Conservation (phyloP, 2,329 filamentous ascomycete genomes). For the Trichophyton benhamiae region DNA sequence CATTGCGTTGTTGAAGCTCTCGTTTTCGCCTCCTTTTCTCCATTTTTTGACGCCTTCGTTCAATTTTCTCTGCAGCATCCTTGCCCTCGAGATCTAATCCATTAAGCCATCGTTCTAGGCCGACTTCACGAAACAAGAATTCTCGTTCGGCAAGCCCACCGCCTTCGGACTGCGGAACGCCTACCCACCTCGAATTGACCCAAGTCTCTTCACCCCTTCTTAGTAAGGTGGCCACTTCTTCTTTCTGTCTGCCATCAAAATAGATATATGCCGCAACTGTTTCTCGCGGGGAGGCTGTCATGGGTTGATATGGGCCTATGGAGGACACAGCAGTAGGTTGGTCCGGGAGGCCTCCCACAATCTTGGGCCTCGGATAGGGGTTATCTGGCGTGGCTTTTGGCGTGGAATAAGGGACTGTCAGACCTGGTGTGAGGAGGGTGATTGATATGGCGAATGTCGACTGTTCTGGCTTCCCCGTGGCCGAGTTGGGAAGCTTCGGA, state of each 20-base stretch:
- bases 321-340: slow-evolving; percentile 38
- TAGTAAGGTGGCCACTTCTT: slow-evolving; percentile 89
- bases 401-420: slow-evolving; percentile 84
- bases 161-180: slow-evolving; percentile 78
- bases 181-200: slow-evolving; percentile 98
- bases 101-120: slow-evolving; percentile 90
- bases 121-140: slow-evolving; percentile 93
- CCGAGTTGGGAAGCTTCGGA: slow-evolving; percentile 58
- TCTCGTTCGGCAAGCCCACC: slow-evolving; percentile 91
- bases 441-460: slow-evolving; percentile 98
- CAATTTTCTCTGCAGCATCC: slow-evolving; percentile 71
- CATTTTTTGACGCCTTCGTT: slow-evolving; percentile 51
- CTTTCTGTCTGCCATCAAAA: slow-evolving; percentile 88
- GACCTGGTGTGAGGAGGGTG: slow-evolving; percentile 76
- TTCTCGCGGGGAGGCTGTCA: slow-evolving; percentile 88
- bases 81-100: slow-evolving; percentile 89
- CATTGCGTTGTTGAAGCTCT: slow-evolving; percentile 46
- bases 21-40: slow-evolving; percentile 78
- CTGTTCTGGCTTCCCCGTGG: slow-evolving; percentile 69
- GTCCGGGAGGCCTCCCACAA: slow-evolving; percentile 57
- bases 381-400: slow-evolving; percentile 66
- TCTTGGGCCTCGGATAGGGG: slow-evolving; percentile 68
- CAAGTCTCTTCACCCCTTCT: slow-evolving; percentile 93
- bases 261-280: slow-evolving; percentile 98
- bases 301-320: slow-evolving; percentile 74